Evolutionary conservation across 2,329 filamentous ascomycete genomes (phyloP), one percentile per base, ranked within the genome.

Genomic region (Calonectria pseudoreteaudii): DNA sequence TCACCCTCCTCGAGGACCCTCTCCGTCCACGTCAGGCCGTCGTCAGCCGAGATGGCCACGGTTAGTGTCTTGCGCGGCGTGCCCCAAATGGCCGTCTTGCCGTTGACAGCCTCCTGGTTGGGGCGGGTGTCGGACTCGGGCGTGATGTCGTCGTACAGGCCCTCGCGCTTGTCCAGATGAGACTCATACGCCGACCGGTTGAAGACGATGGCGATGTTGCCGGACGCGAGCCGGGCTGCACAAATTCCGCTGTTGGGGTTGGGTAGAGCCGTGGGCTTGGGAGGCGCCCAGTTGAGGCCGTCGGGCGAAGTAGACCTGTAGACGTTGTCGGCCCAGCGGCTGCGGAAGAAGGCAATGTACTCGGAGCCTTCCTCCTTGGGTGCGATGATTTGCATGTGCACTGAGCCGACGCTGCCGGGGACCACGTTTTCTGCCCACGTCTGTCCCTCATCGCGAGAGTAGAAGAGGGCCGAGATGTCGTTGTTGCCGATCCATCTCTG

Each of bases 231-330:
- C 0, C 84, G 83, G 3, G 83, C 84, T 8, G 84, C 82, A 36
- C 85, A 84, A 16, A 80, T 86, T 0, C 86, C 86, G 8, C 85
- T 83, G 70, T 87, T 87, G 2, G 86, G 86, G 49, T 88, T 88
- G 0, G 86, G 86, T 0, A 87, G 80, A 0, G 41, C 36, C 0
- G 82, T 86, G 2, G 84, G 75, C 10, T 78, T 73, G 0, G 86
- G 85, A 10, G 76, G 68, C 6, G 77, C 79, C 86, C 86, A 88
- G 41, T 82, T 75, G 4, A 87, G 73, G 0, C 86, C 84, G 66
- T 87, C 81, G 0, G 69, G 13, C 0, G 86, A 88, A 0, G 81
- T 85, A 0, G 86, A 86, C 0, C 83, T 78, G 73, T 87, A 87
- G 9, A 87, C 72, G 7, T 82, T 82, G 64, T 87, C 86, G 20